These are phyloP conservation scores for Daldinia sp. DNA, from an alignment of 2,329 filamentous ascomycete species.

Conservation along the genomic window DNA sequence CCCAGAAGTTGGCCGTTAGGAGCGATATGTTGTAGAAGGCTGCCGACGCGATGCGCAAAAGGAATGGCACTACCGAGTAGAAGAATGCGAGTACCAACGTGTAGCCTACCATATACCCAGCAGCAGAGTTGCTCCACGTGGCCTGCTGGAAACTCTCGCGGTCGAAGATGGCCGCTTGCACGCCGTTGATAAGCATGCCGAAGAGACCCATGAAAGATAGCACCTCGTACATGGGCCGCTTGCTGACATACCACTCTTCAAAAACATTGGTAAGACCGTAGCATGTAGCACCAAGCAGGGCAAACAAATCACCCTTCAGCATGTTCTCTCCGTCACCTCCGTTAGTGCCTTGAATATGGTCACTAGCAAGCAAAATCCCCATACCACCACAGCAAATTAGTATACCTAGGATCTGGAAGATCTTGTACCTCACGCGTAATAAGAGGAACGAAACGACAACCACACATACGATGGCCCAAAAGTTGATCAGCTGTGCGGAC, in stretches of 20 bases:
- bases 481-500: slow-evolving; percentile 94
- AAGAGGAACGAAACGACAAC: slow-evolving; percentile 84
- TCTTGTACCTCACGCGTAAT: slow-evolving; percentile 88
- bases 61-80: slow-evolving; percentile 84
- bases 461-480: slow-evolving; percentile 96
- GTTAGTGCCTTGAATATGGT: slow-evolving; percentile 82
- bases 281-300: slow-evolving; percentile 84
- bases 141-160: slow-evolving; percentile 72
- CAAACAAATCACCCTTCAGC: slow-evolving; percentile 92
- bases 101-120: slow-evolving; percentile 88
- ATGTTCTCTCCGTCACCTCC: slow-evolving; percentile 73
- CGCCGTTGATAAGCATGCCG: slow-evolving; percentile 89
- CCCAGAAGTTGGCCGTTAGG: slow-evolving; percentile 96
- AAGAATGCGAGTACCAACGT: slow-evolving; percentile 85
- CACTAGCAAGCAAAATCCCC: slow-evolving; percentile 84
- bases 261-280: slow-evolving; percentile 92
- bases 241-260: slow-evolving; percentile 93
- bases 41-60: slow-evolving; percentile 88
- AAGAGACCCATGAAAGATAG: slow-evolving; percentile 90
- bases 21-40: slow-evolving; percentile 97
- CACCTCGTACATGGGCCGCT: slow-evolving; percentile 89
- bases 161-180: slow-evolving; percentile 92
- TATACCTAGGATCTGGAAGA: slow-evolving; percentile 85
- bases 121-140: slow-evolving; percentile 72
- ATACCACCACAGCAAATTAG: slow-evolving; percentile 89